A percentile compares a stretch with the other conserved stretches of the same genome.
These are phyloP conservation scores for Fusarium napiforme DNA, from an alignment of 2,329 filamentous ascomycete genomes.

Conservation along the genomic window DNA sequence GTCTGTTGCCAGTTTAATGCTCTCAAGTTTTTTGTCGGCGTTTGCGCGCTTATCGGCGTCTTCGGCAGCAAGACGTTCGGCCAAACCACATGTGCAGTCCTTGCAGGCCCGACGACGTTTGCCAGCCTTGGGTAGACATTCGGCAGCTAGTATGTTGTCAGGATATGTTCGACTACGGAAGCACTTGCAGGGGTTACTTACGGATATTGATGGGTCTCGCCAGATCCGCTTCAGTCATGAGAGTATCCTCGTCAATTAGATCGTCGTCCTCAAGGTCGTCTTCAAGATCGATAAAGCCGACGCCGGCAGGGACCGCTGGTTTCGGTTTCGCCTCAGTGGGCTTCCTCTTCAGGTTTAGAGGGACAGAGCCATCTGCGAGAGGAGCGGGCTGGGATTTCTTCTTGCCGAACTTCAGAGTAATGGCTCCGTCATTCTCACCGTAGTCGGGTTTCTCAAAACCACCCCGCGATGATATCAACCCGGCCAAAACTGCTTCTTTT, in stretches of 20 bases:
- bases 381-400: constrained; percentile 46
- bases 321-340: constrained; percentile 54
- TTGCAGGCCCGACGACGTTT: constrained; percentile 96
- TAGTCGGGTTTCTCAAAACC: constrained; percentile 80
- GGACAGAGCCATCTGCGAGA: constrained; percentile 40
- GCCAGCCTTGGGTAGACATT: constrained; percentile 87
- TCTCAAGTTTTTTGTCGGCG: constrained; percentile 72
- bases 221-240: constrained; percentile 88
- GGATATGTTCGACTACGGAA: neutral
- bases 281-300: constrained; percentile 75
- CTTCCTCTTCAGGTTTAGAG: constrained; percentile 57
- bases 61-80: constrained; percentile 86
- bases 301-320: constrained; percentile 61
- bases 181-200: constrained; percentile 60
- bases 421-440: constrained; percentile 66
- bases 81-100: constrained; percentile 95
- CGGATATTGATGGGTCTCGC: constrained; percentile 81
- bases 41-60: constrained; percentile 77
- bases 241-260: constrained; percentile 88
- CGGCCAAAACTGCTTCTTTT: constrained; percentile 85
- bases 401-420: constrained; percentile 59
- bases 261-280: constrained; percentile 80
- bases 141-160: constrained; percentile 66
- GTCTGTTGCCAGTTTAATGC: constrained; percentile 76
- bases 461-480: constrained; percentile 71